A percentile compares a stretch with the other conserved stretches of the same genome.
These are phyloP conservation scores for Noccaea caerulescens DNA, from an alignment of 345 rosid species.

Conservation along the genomic window DNA sequence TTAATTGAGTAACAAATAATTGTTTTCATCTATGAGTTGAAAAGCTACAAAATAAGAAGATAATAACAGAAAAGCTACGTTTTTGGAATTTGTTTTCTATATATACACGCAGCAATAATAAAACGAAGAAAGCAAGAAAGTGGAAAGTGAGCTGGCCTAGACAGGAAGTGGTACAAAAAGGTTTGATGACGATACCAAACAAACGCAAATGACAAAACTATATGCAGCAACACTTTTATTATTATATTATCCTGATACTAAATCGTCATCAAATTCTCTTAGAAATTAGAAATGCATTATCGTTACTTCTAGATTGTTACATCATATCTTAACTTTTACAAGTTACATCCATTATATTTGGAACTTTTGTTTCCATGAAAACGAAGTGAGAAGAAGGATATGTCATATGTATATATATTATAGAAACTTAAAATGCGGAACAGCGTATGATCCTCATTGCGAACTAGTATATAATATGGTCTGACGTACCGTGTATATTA, in stretches of 20 bases:
- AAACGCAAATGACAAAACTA: conserved; percentile 40
- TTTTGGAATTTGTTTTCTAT: background rate
- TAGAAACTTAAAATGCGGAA: background rate
- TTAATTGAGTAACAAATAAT: background rate
- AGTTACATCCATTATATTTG: conserved; percentile 6
- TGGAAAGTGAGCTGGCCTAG: conserved; percentile 43
- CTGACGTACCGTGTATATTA: conserved; percentile 10
- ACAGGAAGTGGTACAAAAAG: conserved; percentile 21
- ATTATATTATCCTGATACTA: background rate
- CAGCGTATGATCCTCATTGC: background rate
- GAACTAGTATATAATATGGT: background rate
- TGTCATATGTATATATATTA: background rate
- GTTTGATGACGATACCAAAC: conserved; percentile 34
- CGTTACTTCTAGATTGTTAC: conserved; percentile 27
- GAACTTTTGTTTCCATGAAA: background rate
- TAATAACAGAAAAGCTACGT: background rate
- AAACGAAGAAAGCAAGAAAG: background rate
- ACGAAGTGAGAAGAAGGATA: background rate
- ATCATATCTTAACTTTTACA: conserved; percentile 8
- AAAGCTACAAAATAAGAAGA: too few relatives aligned
- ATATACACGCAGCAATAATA: background rate
- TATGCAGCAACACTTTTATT: conserved; percentile 4
- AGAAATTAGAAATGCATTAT: background rate
- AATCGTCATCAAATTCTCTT: background rate
- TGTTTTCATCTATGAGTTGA: background rate